Percentiles rank a stretch among this genome's conserved stretches.
phyloP scores from a whole-genome alignment of 2,329 filamentous ascomycete genomes.

The Botrytis byssoidea region DNA sequence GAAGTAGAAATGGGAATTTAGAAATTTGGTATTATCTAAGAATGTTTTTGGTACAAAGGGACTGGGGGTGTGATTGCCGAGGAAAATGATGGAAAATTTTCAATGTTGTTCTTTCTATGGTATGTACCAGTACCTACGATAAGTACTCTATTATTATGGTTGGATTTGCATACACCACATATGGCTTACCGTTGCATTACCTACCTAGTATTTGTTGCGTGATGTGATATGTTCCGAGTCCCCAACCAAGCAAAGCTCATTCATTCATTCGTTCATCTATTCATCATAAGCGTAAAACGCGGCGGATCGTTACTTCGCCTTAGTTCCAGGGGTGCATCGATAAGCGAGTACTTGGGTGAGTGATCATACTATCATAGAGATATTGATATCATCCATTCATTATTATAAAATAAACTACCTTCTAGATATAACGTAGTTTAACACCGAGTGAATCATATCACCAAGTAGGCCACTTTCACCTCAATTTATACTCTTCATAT shows the following conservation, averaged over 20 bases:
- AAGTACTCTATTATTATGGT: not conserved
- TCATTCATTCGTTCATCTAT: too few species aligned
- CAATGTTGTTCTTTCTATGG: too few species aligned
- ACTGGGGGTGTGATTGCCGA: not conserved
- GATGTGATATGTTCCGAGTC: not conserved
- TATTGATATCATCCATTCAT: not conserved
- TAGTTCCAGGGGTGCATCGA: conserved; percentile 13
- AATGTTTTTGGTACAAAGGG: not conserved
- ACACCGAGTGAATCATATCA: too few species aligned
- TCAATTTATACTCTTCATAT: too few species aligned
- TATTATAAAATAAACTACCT: not conserved
- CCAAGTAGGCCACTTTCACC: too few species aligned
- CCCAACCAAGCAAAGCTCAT: not conserved
- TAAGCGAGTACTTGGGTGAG: conserved; percentile 14
- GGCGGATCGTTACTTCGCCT: not conserved
- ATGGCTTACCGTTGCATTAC: not conserved
- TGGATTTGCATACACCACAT: not conserved
- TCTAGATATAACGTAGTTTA: too few species aligned
- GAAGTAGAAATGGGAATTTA: not conserved
- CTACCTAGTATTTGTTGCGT: not conserved
- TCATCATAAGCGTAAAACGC: not conserved
- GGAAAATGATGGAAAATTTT: not conserved
- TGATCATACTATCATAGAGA: not conserved
- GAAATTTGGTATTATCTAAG: not conserved
- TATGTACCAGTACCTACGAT: too few species aligned